phyloP scores from a whole-genome alignment of 1,139 yeast genomes.

The Lodderomyces theae region DNA sequence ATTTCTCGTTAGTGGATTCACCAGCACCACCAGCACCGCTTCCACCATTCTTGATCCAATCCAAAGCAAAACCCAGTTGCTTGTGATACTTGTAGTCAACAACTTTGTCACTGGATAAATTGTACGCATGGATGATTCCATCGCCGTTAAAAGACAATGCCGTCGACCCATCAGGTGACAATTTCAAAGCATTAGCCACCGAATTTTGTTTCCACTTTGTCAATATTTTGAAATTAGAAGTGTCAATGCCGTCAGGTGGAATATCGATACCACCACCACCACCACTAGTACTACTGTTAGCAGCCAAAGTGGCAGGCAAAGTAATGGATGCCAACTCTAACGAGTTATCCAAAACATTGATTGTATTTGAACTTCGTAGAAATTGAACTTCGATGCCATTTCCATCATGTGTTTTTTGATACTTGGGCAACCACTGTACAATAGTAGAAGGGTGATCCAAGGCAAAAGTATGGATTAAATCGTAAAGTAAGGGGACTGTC shows the following conservation, averaged over 20 bases:
- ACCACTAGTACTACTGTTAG: slow-evolving; percentile 18
- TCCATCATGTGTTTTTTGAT: slow-evolving; percentile 27
- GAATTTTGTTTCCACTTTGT: slow-evolving; percentile 54
- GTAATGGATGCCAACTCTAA: slow-evolving; percentile 46
- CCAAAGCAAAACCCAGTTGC: slow-evolving; percentile 67
- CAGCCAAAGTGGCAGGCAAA: slow-evolving; percentile 48
- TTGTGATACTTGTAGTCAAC: slow-evolving; percentile 56
- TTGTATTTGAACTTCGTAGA: slow-evolving; percentile 49
- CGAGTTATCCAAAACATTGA: slow-evolving; percentile 38
- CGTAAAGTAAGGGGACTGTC: slow-evolving; percentile 85
- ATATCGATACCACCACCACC: too few species aligned
- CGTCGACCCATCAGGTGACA: slow-evolving; percentile 33
- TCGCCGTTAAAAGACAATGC: slow-evolving; percentile 51
- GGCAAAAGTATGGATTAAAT: slow-evolving; percentile 68
- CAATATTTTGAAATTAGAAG: slow-evolving; percentile 32
- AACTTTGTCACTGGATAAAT: slow-evolving; percentile 25
- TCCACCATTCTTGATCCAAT: slow-evolving; percentile 51
- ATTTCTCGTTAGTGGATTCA: slow-evolving; percentile 23
- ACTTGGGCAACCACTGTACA: slow-evolving; percentile 47
- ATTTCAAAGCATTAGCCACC: slow-evolving; percentile 48
- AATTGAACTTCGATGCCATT: slow-evolving; percentile 36
- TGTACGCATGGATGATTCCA: slow-evolving; percentile 48
- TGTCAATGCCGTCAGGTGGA: slow-evolving; percentile 17
- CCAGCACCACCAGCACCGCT: background rate
- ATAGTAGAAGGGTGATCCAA: slow-evolving; percentile 60